Evolutionary conservation across 805 yeast genomes (phyloP).

Genomic region (Wickerhamomyces silvicola): DNA sequence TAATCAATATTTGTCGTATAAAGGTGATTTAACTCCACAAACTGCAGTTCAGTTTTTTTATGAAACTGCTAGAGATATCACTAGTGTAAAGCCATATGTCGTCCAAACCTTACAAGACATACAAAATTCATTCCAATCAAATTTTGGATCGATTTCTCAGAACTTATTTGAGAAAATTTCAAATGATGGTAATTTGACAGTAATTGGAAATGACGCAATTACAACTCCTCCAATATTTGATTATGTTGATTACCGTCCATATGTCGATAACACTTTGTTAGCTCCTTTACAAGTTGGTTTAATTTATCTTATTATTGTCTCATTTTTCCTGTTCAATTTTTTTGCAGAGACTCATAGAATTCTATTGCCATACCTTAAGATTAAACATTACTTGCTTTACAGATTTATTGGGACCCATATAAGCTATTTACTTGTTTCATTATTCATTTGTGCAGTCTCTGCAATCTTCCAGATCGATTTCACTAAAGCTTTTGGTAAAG

Average conservation of each 20-base stretch:
- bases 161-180: slow-evolving; percentile 26
- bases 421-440: slow-evolving; percentile 50
- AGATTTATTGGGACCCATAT: slow-evolving; percentile 44
- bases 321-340: slow-evolving; percentile 65
- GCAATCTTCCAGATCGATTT: slow-evolving; percentile 64
- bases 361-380: slow-evolving; percentile 40
- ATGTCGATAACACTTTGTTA: slow-evolving; percentile 38
- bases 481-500: slow-evolving; percentile 49
- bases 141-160: slow-evolving; percentile 15
- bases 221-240: slow-evolving; percentile 31
- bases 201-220: slow-evolving; percentile 16
- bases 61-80: slow-evolving; percentile 61
- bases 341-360: slow-evolving; percentile 46
- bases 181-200: slow-evolving; percentile 16
- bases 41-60: slow-evolving; percentile 36
- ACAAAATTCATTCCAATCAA: slow-evolving; percentile 23
- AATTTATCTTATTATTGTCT: slow-evolving; percentile 61
- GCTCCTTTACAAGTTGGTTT: slow-evolving; percentile 76
- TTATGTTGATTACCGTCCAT: slow-evolving; percentile 44
- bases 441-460: slow-evolving; percentile 53
- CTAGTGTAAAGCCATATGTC: slow-evolving; percentile 39
- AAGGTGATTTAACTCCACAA: slow-evolving; percentile 33
- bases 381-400: slow-evolving; percentile 42
- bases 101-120: slow-evolving; percentile 36
- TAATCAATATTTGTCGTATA: slow-evolving; percentile 11